These are phyloP conservation scores for Hypoxylon sp. DNA, from an alignment of 2,329 filamentous ascomycete species.

Conservation along the genomic window DNA sequence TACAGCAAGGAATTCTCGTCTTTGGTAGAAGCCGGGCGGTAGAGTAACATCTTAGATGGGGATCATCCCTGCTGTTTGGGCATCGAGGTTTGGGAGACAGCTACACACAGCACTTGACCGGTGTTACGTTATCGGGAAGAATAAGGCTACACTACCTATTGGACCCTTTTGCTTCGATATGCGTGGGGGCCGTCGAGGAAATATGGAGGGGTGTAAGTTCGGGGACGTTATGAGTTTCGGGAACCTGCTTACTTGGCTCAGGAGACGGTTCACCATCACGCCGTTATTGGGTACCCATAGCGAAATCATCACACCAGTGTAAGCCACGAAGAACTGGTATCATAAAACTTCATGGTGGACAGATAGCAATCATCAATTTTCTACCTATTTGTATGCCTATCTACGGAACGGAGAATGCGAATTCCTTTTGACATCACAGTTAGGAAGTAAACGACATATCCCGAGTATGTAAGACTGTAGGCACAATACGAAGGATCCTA, in stretches of 20 bases:
- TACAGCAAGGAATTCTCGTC: constrained; percentile 35
- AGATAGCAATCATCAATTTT: constrained; percentile 10
- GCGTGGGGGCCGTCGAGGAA: neutral
- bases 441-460: neutral
- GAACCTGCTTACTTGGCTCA: constrained; percentile 22
- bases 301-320: constrained; percentile 12
- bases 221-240: constrained; percentile 8
- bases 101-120: constrained; percentile 34
- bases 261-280: constrained; percentile 14
- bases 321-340: neutral
- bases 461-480: constrained; percentile 1
- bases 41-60: constrained; percentile 26
- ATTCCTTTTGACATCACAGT: constrained; percentile 3
- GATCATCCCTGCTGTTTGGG: constrained; percentile 40
- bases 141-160: constrained; percentile 12
- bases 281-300: constrained; percentile 10
- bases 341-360: constrained; percentile 1
- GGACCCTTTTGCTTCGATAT: neutral
- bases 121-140: constrained; percentile 40
- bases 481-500: neutral
- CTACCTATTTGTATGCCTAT: neutral
- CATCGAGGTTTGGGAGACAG: constrained; percentile 39
- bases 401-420: constrained; percentile 9
- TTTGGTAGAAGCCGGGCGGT: constrained; percentile 39
- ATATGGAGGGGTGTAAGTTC: neutral